phyloP scores from a whole-genome alignment of 345 rosid species.

The Melaleuca alternifolia region DNA sequence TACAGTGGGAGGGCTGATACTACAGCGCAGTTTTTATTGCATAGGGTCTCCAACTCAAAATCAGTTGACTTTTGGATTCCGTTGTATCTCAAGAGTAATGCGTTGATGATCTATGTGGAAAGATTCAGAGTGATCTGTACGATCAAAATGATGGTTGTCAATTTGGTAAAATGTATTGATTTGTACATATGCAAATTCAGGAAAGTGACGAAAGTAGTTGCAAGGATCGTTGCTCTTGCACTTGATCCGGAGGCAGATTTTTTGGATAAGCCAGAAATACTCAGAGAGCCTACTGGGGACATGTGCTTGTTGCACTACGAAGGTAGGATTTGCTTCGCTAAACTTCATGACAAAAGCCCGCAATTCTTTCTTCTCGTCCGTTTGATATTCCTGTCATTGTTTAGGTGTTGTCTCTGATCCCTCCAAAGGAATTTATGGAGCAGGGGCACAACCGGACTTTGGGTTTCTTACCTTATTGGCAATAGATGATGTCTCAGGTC shows the following conservation, averaged over 20 bases:
- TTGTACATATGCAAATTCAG: slow-evolving; percentile 8
- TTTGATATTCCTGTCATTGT: not conserved
- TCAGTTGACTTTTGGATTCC: no score
- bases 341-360: not conserved
- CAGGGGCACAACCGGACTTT: slow-evolving; percentile 85
- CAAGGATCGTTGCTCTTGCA: slow-evolving; percentile 64
- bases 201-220: slow-evolving; percentile 45
- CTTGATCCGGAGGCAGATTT: slow-evolving; percentile 57
- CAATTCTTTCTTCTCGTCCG: not conserved
- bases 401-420: slow-evolving; percentile 61
- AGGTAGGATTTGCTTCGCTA: slow-evolving; percentile 18
- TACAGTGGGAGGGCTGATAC: no score
- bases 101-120: not conserved
- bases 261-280: slow-evolving; percentile 67
- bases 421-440: slow-evolving; percentile 56
- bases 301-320: slow-evolving; percentile 61
- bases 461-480: slow-evolving; percentile 83
- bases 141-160: no score
- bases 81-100: no score
- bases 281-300: slow-evolving; percentile 56
- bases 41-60: no score
- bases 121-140: no score
- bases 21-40: no score
- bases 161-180: not conserved
- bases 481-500: slow-evolving; percentile 63